Evolutionary conservation across 257 asterid species (phyloP).

Genomic region (Solanum arcanum): DNA sequence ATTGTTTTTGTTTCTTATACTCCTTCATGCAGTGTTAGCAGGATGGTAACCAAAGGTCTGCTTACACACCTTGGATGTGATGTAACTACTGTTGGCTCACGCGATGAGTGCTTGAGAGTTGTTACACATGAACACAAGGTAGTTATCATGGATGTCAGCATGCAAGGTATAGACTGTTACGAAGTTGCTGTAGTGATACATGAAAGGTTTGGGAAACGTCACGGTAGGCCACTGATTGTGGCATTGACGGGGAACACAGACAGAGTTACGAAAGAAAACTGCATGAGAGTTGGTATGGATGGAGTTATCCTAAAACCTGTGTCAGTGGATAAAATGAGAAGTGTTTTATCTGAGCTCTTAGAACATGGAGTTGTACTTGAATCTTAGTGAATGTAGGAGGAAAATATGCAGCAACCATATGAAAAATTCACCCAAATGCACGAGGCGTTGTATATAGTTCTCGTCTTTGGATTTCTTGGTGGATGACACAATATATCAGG

Average conservation of each 20-base stretch:
- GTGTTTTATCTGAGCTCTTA: constrained; percentile 59
- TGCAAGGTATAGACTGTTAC: constrained; percentile 46
- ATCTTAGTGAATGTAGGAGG: constrained; percentile 9
- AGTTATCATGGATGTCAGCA: constrained; percentile 58
- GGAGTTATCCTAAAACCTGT: constrained; percentile 74
- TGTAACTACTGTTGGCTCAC: constrained; percentile 58
- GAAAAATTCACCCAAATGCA: background rate
- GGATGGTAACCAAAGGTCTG: constrained; percentile 82
- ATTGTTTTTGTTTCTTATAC: background rate
- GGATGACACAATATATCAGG: background rate
- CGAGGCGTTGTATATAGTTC: background rate
- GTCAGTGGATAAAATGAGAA: constrained; percentile 89
- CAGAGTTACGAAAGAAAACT: constrained; percentile 56
- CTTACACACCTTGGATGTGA: constrained; percentile 86
- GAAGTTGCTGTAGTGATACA: constrained; percentile 57
- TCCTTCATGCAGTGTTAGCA: constrained; percentile 51
- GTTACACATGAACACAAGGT: constrained; percentile 65
- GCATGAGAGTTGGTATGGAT: constrained; percentile 73
- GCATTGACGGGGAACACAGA: constrained; percentile 64
- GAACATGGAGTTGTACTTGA: constrained; percentile 59
- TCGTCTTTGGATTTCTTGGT: background rate
- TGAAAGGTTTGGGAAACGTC: constrained; percentile 49
- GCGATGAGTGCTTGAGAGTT: constrained; percentile 68
- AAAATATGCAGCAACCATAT: background rate
- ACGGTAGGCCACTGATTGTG: constrained; percentile 51